Percentiles rank a stretch among this genome's conserved stretches.
phyloP scores from a whole-genome alignment of 441 rosid species.

The Isatis lusitanica region DNA sequence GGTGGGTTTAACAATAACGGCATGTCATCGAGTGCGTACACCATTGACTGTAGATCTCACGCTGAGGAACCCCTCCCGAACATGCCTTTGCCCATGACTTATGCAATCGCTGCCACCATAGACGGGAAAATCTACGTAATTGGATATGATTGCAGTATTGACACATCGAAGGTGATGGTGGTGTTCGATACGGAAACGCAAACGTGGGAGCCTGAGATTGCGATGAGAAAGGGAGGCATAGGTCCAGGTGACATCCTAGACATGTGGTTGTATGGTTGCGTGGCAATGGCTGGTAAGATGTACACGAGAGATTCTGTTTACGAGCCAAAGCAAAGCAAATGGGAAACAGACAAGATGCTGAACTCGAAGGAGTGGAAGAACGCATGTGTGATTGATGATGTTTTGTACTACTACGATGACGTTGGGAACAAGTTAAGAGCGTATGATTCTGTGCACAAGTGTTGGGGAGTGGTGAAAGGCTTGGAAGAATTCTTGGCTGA shows the following conservation, averaged over 20 bases:
- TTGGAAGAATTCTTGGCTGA: background rate
- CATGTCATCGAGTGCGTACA: background rate
- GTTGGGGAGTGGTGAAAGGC: too few relatives aligned
- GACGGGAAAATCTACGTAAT: background rate
- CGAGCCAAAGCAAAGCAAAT: background rate
- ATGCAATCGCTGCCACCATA: background rate
- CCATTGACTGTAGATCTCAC: background rate
- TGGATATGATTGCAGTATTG: background rate
- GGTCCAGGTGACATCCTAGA: background rate
- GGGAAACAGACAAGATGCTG: background rate
- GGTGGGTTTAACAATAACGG: background rate
- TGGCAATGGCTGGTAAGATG: background rate
- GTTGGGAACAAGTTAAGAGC: background rate
- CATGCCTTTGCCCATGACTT: background rate
- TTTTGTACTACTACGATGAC: background rate
- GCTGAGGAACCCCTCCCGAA: background rate
- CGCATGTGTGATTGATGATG: background rate
- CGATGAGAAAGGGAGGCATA: background rate
- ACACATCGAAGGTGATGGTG: background rate
- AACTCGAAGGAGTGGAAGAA: background rate
- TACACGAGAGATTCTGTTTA: background rate
- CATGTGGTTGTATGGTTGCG: background rate
- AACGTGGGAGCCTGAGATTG: background rate
- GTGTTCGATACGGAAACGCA: slow-evolving; percentile 15
- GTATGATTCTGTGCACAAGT: too few relatives aligned